Evolutionary conservation across 305 asterid species (phyloP).

Genomic region (Fraxinus greggii): DNA sequence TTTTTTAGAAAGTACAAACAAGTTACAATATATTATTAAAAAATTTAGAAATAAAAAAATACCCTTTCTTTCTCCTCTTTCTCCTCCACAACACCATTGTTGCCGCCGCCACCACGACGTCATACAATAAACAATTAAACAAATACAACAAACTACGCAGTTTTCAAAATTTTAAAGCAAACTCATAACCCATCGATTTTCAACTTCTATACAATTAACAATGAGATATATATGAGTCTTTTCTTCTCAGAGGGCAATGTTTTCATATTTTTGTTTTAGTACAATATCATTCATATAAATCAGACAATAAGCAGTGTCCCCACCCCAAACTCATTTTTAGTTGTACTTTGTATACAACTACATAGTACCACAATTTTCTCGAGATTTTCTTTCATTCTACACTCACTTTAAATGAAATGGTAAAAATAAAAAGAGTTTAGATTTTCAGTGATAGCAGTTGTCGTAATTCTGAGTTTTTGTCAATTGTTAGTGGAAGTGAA

Average conservation of each 20-base stretch:
- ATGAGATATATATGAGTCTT: background rate
- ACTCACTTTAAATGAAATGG: background rate
- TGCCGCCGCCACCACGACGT: too few relatives aligned
- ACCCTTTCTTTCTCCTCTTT: too few relatives aligned
- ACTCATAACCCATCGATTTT: background rate
- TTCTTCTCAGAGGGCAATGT: background rate
- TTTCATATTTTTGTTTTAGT: background rate
- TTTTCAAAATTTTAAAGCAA: too few relatives aligned
- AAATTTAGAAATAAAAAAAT: too few relatives aligned
- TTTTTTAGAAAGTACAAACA: too few relatives aligned
- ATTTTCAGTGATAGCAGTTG: background rate
- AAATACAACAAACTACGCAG: too few relatives aligned
- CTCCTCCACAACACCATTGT: too few relatives aligned
- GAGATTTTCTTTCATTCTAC: background rate
- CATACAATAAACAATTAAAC: too few relatives aligned
- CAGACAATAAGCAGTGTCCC: background rate
- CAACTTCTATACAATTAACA: background rate
- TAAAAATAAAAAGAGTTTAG: background rate
- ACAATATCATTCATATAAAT: background rate
- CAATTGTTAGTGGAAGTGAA: slow-evolving; percentile 25
- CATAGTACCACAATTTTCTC: background rate
- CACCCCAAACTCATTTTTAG: background rate
- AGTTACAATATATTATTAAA: too few relatives aligned
- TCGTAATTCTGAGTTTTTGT: slow-evolving; percentile 16
- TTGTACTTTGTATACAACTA: background rate